Base-by-base conservation (phyloP, 1,284 basidiomycete genomes). In the Ceratobasidium sp. region DNA sequence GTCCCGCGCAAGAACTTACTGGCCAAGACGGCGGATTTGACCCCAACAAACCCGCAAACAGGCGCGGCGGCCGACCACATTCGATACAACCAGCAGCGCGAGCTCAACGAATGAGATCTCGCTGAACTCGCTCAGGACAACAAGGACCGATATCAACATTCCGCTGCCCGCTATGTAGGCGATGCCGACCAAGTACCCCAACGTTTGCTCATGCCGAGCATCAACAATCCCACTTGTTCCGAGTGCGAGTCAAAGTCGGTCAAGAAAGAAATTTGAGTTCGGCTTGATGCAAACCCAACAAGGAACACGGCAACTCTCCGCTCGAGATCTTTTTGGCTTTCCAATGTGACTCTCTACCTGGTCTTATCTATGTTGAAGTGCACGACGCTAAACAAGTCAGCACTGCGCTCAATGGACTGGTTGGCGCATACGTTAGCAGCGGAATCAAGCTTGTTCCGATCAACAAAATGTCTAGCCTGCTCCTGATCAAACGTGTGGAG, bases 161-260 rank as follows among this genome's bases (percentile, higher is more conserved):
- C 89, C 66, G 89, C 90, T 40, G 89, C 91, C 67, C 91, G 91
- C 69, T 97, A 95, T 83, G 93, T 93, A 38, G 94, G 94, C 38
- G 95, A 96, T 84, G 93, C 95, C 90, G 97, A 96, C 83, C 94
- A 96, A 81, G 92, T 99, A 46, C 97, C 98, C 0, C 96, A 99
- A 83, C 91, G 96, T n/a, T 86, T 98, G 65, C 88, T 98, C 59
- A 99, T 99, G 97, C 97, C 97, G 48, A 95, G 94, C 17, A 96
- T 98, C 7, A 93, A 98, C 79, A 97, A 99, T 84, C 95, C 97
- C 97, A 92, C 83, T 86, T 99, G 81, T 99, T 96, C 96, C 96
- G 97, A 85, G 92, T 99, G 71, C 90, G 94, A 81, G 96, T 97
- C 82, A 96, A 96, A 90, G 95, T 94, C 82, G 97, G 97, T 20